A percentile compares a stretch with the other conserved stretches of the same genome.
Evolutionary conservation across 768 basidiomycete genomes (phyloP).

Genomic region (Cystofilobasidium macerans): DNA sequence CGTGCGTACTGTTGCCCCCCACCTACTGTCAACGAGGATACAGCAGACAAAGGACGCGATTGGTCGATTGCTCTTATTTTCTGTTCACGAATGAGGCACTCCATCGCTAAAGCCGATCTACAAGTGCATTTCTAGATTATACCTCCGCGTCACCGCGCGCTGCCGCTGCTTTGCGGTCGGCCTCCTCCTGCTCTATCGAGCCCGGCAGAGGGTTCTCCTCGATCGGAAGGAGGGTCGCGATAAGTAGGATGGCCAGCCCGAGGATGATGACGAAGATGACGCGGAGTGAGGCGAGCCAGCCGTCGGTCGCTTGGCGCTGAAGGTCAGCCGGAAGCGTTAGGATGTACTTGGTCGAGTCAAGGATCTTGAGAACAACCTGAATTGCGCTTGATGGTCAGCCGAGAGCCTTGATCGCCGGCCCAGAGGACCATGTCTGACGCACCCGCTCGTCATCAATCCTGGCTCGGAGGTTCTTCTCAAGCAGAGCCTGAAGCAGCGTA

Average conservation of each 20-base stretch:
- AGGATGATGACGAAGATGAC: slow-evolving; percentile 33
- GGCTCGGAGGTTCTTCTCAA: slow-evolving; percentile 56
- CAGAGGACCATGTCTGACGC: slow-evolving; percentile 31
- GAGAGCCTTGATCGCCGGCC: slow-evolving; percentile 8
- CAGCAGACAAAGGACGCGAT: too few relatives aligned
- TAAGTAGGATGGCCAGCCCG: slow-evolving; percentile 9
- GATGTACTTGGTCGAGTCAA: slow-evolving; percentile 36
- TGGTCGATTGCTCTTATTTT: too few relatives aligned
- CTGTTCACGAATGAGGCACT: too few relatives aligned
- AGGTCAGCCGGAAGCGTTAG: slow-evolving; percentile 27
- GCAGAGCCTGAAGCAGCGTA: slow-evolving; percentile 67
- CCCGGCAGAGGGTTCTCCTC: slow-evolving; percentile 22
- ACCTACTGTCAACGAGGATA: too few relatives aligned
- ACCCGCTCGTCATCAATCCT: slow-evolving; percentile 69
- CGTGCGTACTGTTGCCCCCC: too few relatives aligned
- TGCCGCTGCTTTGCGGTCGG: background rate
- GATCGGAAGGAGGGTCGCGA: slow-evolving; percentile 17
- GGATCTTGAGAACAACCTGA: slow-evolving; percentile 35
- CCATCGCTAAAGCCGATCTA: too few relatives aligned
- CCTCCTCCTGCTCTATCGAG: slow-evolving; percentile 3
- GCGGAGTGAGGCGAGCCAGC: slow-evolving; percentile 30
- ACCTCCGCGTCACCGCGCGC: background rate
- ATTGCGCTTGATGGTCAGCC: too few relatives aligned
- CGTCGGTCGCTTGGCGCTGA: slow-evolving; percentile 28
- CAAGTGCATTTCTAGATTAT: too few relatives aligned